Evolutionary conservation across 495 filamentous ascomycete species (phyloP), one percentile per base, ranked within the genome.

Genomic region (Penicillium coffeae): DNA sequence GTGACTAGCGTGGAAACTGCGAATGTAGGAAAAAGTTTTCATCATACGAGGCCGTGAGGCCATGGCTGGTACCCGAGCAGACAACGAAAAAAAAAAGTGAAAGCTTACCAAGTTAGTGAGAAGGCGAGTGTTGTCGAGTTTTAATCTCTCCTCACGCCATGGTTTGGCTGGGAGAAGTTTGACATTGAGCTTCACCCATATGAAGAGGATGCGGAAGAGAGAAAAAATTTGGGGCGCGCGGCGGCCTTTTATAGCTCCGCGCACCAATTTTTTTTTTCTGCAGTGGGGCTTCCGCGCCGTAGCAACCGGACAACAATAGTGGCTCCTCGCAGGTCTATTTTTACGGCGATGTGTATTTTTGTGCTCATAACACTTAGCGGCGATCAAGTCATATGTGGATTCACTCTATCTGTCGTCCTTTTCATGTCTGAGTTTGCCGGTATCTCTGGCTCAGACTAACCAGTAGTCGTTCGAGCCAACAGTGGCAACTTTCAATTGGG

Each of bases 1-100:
- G 73, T 66, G 70, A 55, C 72, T 74, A 70, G 71, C 71, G 72
- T 76, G 70, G 67, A 76, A 76, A 73, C 72, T 76, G 72, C 72
- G 72, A 76, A 76, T 74, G 70, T 72, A 66, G 72, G 64, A 73
- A 66, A 30, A 59, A 41, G 21, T 69, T 75, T 74, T 76, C 71
- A 76, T 76, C 72, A 72, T 74, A 53, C 50, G 61, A 48, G 56
- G 58, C 62, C 50, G 39, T 35, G 25, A 51, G 48, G 59, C 56
- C 40, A 46, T 56, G 57, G 36, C 30, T 52, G 43, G 14, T 46
- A 52, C 59, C 48, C 47, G 40, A 25, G 22, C n/a, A 41, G 30
- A 34, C 27, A 47, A 35, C 38, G 15, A 35, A 44, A 38, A 50
- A 56, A 41, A 45, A 54, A 48, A 19, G 27, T 25, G 27, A 16